Conservation (phyloP, 2,329 filamentous ascomycete species). For the Trichoderma sp. region DNA sequence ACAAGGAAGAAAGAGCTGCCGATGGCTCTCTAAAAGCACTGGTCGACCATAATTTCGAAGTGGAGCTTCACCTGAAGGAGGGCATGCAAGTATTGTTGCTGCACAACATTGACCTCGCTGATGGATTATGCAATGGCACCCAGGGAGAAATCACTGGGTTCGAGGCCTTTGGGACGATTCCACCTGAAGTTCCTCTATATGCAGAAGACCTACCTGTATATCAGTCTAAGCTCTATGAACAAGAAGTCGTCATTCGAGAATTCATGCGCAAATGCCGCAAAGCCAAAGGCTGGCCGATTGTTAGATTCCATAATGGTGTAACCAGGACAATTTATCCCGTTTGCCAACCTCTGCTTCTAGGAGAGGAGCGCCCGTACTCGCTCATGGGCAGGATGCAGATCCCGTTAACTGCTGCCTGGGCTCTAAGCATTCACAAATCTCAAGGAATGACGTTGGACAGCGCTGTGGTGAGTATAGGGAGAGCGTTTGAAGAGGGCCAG, state of each 20-base stretch:
- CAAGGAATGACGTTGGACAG: conserved; percentile 66
- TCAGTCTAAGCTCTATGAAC: background rate
- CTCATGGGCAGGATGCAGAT: conserved; percentile 62
- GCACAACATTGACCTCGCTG: conserved; percentile 32
- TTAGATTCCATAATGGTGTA: conserved; percentile 55
- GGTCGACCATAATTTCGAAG: conserved; percentile 30
- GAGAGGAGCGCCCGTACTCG: conserved; percentile 50
- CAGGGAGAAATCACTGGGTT: conserved; percentile 36
- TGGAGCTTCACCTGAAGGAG: conserved; percentile 26
- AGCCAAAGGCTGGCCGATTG: conserved; percentile 35
- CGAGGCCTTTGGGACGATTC: conserved; percentile 5
- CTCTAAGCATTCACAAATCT: conserved; percentile 65
- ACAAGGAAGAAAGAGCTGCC: background rate
- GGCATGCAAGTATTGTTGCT: conserved; percentile 35
- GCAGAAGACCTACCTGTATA: background rate
- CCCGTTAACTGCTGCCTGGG: conserved; percentile 63
- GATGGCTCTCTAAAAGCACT: conserved; percentile 28
- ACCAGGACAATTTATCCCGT: conserved; percentile 53
- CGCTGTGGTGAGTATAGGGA: conserved; percentile 57
- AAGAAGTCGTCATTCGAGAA: conserved; percentile 15
- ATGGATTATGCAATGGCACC: conserved; percentile 35
- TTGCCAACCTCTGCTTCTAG: conserved; percentile 53
- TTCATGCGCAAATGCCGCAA: conserved; percentile 27
- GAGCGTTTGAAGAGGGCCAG: conserved; percentile 60
- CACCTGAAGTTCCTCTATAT: accelerated